Evolutionary conservation across 139 green algal species (phyloP), one percentile per base, ranked within the genome.

Genomic region (Chlamydomonas sp.): DNA sequence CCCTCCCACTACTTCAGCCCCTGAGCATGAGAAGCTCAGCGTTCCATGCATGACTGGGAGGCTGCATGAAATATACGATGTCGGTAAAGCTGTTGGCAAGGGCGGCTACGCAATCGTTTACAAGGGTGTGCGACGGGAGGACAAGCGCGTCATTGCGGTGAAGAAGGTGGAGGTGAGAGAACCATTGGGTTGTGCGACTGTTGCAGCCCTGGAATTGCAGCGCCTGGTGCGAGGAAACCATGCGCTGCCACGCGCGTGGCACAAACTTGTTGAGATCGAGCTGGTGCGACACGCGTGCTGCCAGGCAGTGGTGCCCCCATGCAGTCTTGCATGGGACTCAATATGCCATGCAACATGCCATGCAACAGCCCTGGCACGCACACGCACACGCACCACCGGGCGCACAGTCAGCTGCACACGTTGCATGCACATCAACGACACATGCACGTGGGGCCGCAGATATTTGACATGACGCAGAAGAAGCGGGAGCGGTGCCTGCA

Each of bases 381-480:
- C 43, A 54, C 16, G 16, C 43, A n/a, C n/a, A n/a, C n/a, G n/a
- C n/a, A n/a, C n/a, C n/a, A n/a, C n/a, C n/a, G n/a, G n/a, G n/a
- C n/a, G 13, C 43, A 10, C 16, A 10, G 13, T 54, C 43, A 54
- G 13, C 13, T 54, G 43, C 43, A 54, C 43, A 54, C 16, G 43
- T 64, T 24, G 58, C 58, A 4, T 64, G 58, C 58, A 39, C 8
- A 64, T 3, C 3, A 64, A n/a, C 10, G 58, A 24, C n/a, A 3
- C 58, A 39, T 64, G 58, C 29, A 36, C 58, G 30, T 64, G 5
- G 26, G 58, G 4, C 35, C 75, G 3, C 65, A 83, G 62, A 82
- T 86, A 5, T 83, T 82, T 10, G 78, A 84, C 39, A 87, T 87
- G 78, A 73, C 76, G 31, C 71, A 76, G 48, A 87, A 82, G 54